Conservation (phyloP, 331 rosid species). For the Prunus yedoensis region DNA sequence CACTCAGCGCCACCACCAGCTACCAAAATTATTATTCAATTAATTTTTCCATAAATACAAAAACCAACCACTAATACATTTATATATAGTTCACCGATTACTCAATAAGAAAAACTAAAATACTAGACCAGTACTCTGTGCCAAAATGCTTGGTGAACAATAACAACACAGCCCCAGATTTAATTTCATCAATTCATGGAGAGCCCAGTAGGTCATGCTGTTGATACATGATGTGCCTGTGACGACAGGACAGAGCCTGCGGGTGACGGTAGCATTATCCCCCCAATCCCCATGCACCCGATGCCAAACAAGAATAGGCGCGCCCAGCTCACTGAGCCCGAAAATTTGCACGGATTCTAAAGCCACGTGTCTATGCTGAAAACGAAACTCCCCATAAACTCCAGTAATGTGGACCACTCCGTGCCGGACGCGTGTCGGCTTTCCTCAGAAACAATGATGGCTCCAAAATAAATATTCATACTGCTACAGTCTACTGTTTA, state of each 20-base stretch:
- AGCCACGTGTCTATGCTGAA: conserved; percentile 40
- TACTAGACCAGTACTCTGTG: not conserved
- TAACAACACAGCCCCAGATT: too few species aligned
- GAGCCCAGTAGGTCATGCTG: not conserved
- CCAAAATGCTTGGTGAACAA: not conserved
- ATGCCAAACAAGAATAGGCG: not conserved
- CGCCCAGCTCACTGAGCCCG: not conserved
- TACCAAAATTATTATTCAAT: not conserved
- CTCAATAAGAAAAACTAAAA: not conserved
- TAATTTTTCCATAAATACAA: not conserved
- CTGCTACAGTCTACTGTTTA: not conserved
- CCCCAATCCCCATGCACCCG: not conserved
- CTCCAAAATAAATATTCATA: not conserved
- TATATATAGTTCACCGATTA: not conserved
- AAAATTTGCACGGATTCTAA: not conserved
- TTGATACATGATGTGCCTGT: conserved; percentile 3
- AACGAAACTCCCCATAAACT: conserved; percentile 27
- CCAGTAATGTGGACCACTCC: conserved; percentile 41
- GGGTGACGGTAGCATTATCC: not conserved
- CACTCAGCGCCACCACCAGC: conserved; percentile 2
- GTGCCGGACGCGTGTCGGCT: conserved; percentile 34
- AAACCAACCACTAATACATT: not conserved
- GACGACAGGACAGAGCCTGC: not conserved
- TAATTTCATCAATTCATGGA: not conserved
- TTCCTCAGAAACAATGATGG: not conserved